A percentile compares a stretch with the other conserved stretches of the same genome.
phyloP scores from a whole-genome alignment of 495 filamentous ascomycete species.

The Parathielavia appendiculata region DNA sequence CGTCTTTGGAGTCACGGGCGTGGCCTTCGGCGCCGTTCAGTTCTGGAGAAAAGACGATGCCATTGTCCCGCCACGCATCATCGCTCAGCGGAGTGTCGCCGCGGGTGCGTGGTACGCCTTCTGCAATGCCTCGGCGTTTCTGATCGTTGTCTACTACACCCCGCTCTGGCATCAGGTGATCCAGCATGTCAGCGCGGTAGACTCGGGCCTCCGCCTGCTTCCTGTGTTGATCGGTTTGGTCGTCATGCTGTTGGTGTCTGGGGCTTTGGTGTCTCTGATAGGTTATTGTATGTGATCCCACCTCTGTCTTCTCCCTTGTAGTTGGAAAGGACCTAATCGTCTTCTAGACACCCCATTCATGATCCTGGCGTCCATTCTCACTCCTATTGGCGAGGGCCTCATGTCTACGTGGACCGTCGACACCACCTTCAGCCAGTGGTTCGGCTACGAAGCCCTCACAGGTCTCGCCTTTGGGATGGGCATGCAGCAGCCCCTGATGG shows the following conservation, averaged over 20 bases:
- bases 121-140: no score
- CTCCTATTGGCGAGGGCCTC: constrained; percentile 56
- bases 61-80: background rate
- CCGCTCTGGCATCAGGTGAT: constrained; percentile 66
- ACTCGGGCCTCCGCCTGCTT: constrained; percentile 61
- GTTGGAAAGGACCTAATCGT: no score
- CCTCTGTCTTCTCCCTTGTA: no score
- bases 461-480: constrained; percentile 57
- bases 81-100: background rate
- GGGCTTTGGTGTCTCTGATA: background rate
- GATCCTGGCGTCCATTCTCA: constrained; percentile 46
- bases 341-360: constrained; percentile 53
- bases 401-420: constrained; percentile 52
- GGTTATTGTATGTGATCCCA: no score
- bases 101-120: background rate
- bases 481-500: constrained; percentile 49
- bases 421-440: constrained; percentile 49
- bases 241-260: background rate
- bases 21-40: constrained; percentile 45
- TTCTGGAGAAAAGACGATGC: constrained; percentile 22
- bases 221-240: constrained; percentile 48
- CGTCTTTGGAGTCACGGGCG: constrained; percentile 39
- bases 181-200: constrained; percentile 52
- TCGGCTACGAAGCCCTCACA: constrained; percentile 53
- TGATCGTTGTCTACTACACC: constrained; percentile 34